Conservation (phyloP, 306 rosid species). For the Cucurbita maxima region DNA sequence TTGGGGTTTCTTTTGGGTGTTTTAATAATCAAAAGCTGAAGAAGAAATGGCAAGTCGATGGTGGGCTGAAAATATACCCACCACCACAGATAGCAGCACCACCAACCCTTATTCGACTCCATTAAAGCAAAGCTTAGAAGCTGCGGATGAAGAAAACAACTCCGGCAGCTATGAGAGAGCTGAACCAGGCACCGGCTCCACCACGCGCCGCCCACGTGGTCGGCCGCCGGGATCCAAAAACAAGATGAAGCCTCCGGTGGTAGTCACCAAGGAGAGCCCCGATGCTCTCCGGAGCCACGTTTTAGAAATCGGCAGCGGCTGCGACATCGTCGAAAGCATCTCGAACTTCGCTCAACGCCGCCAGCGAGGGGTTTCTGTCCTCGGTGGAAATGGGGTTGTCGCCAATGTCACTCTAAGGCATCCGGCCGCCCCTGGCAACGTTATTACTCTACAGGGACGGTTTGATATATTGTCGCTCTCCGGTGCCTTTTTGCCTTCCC, state of each 20-base stretch:
- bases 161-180: constrained; percentile 17
- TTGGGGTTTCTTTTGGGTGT: neutral
- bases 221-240: constrained; percentile 82
- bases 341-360: constrained; percentile 55
- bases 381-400: constrained; percentile 68
- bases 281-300: constrained; percentile 80
- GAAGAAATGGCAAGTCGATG: constrained; percentile 61
- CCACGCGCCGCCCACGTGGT: constrained; percentile 64
- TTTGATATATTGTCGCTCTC: constrained; percentile 62
- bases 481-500: constrained; percentile 73
- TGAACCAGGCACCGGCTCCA: constrained; percentile 33
- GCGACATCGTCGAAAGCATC: constrained; percentile 50
- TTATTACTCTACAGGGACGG: constrained; percentile 46
- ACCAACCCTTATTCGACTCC: constrained; percentile 24
- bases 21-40: neutral
- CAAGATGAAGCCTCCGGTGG: constrained; percentile 60
- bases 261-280: constrained; percentile 62
- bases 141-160: constrained; percentile 25
- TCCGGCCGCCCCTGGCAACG: constrained; percentile 46
- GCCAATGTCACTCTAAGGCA: constrained; percentile 60
- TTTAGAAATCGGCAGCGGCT: constrained; percentile 55
- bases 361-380: constrained; percentile 77
- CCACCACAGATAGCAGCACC: constrained; percentile 25
- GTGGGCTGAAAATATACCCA: constrained; percentile 71
- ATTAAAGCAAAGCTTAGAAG: constrained; percentile 20